Percentiles rank a stretch among this genome's conserved stretches.
Evolutionary conservation across 2,329 filamentous ascomycete genomes (phyloP).

Genomic region (Ploettnerulaceae sp.): DNA sequence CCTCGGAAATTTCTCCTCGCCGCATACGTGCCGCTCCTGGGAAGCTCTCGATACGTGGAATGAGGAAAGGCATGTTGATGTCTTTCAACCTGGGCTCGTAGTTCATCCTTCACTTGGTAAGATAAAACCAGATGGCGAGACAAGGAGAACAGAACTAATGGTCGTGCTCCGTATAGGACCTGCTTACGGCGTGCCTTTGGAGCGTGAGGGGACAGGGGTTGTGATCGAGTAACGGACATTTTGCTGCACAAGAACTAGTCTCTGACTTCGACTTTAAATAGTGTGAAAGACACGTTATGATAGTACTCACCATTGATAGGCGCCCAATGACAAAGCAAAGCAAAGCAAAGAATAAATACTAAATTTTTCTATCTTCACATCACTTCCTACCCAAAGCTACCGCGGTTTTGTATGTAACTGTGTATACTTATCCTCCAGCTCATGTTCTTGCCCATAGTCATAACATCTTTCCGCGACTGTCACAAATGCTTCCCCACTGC

Average conservation of each 20-base stretch:
- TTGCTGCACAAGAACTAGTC: too few relatives aligned
- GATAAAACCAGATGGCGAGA: not conserved
- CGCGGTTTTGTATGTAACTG: too few relatives aligned
- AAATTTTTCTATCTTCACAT: too few relatives aligned
- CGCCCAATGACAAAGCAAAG: too few relatives aligned
- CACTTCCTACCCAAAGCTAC: too few relatives aligned
- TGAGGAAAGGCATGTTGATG: not conserved
- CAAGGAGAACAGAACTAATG: not conserved
- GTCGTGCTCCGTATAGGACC: not conserved
- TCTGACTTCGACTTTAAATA: too few relatives aligned
- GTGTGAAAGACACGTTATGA: too few relatives aligned
- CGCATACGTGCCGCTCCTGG: not conserved
- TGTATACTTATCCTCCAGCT: too few relatives aligned
- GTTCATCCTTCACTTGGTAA: not conserved
- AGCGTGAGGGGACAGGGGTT: not conserved
- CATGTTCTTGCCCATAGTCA: too few relatives aligned
- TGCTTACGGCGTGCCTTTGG: not conserved
- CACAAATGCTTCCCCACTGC: constrained; percentile 1
- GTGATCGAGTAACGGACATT: constrained; percentile 1
- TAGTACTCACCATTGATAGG: too few relatives aligned
- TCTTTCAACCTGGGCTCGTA: not conserved
- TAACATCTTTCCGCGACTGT: constrained; percentile 1
- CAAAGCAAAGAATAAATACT: too few relatives aligned
- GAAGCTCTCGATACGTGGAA: not conserved
- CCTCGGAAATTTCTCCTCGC: not conserved